These are phyloP conservation scores for Aphanomyces cochlioides DNA, from an alignment of 352 stramenopile species.

Conservation along the genomic window DNA sequence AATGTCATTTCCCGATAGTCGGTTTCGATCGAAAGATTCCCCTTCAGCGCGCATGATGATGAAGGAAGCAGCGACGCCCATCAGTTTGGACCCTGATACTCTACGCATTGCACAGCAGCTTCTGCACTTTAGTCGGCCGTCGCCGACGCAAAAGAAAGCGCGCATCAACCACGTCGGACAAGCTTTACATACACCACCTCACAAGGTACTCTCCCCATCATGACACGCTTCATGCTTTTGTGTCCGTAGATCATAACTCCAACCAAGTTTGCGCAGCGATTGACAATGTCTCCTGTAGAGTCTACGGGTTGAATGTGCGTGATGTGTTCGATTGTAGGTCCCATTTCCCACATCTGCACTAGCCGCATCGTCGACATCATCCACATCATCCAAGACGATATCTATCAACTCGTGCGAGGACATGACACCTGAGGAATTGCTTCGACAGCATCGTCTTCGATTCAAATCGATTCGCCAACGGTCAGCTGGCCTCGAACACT, in stretches of 20 bases:
- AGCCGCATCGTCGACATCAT: background rate
- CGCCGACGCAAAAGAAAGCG: background rate
- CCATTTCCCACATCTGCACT: background rate
- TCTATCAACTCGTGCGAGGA: constrained; percentile 15
- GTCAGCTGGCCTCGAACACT: background rate
- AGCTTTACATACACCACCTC: constrained; percentile 4
- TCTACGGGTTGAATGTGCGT: background rate
- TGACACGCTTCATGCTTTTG: background rate
- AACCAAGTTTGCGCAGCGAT: background rate
- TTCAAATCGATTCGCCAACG: constrained; percentile 13
- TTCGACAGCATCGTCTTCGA: constrained; percentile 10
- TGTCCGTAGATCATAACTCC: background rate
- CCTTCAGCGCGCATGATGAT: background rate
- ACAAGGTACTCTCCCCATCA: constrained; percentile 1
- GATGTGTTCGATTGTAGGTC: background rate
- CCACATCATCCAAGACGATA: background rate
- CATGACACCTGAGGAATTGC: constrained; percentile 13
- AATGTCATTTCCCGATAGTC: constrained; percentile 25
- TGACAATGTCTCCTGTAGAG: constrained; percentile 11
- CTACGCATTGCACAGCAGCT: constrained; percentile 13
- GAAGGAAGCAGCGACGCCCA: background rate
- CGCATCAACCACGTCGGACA: background rate
- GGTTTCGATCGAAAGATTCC: constrained; percentile 15
- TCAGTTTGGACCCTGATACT: constrained; percentile 5
- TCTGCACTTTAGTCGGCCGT: constrained; percentile 7